Conservation (phyloP, 2,329 filamentous ascomycete genomes). For the Macrophomina phaseolina region DNA sequence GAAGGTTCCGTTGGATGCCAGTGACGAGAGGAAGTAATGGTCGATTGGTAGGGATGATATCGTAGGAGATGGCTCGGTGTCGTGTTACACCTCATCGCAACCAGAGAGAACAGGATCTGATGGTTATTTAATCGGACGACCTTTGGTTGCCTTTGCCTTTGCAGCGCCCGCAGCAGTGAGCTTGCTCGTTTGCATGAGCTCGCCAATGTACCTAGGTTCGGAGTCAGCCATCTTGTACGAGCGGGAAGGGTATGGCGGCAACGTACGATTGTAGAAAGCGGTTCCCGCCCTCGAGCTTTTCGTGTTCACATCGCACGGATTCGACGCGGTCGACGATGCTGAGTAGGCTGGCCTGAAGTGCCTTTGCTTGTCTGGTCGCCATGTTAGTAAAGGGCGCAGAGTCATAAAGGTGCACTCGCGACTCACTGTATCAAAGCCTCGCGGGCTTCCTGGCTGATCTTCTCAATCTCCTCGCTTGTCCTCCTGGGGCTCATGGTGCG, state of each 20-base stretch:
- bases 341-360: slow-evolving; percentile 85
- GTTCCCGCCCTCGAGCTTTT: slow-evolving; percentile 96
- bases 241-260: background rate
- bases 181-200: slow-evolving; percentile 80
- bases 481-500: slow-evolving; percentile 92
- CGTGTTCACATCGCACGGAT: slow-evolving; percentile 90
- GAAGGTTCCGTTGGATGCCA: slow-evolving; percentile 8
- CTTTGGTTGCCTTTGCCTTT: slow-evolving; percentile 54
- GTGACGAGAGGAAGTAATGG: background rate
- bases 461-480: slow-evolving; percentile 89
- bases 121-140: slow-evolving; percentile 29
- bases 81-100: background rate
- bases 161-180: slow-evolving; percentile 60
- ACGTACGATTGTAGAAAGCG: slow-evolving; percentile 80
- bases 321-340: slow-evolving; percentile 94
- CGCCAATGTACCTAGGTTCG: slow-evolving; percentile 82
- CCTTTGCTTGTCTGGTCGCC: slow-evolving; percentile 76
- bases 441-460: slow-evolving; percentile 81
- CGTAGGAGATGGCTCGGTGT: background rate
- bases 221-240: slow-evolving; percentile 31
- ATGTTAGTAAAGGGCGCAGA: slow-evolving; percentile 21
- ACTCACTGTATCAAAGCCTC: slow-evolving; percentile 66
- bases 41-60: background rate
- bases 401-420: background rate
- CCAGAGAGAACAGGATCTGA: background rate